Evolutionary conservation across 768 basidiomycete genomes (phyloP).

Genomic region (Trametes gibbosa): DNA sequence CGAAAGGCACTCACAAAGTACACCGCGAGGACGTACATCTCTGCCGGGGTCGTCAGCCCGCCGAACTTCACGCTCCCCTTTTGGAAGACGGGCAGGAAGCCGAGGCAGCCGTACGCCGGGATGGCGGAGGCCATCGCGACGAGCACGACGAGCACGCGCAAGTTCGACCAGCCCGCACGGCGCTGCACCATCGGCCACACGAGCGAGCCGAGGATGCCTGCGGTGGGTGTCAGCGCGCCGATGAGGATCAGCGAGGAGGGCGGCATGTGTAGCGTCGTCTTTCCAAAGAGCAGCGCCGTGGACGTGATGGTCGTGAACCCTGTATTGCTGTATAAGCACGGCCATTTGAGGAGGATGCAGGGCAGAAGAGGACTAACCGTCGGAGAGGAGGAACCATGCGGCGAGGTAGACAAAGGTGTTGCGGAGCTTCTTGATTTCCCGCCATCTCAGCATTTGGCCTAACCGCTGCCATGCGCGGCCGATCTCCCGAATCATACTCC

Average conservation of each 20-base stretch:
- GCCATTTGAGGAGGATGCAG: not conserved
- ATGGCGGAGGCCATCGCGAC: slow-evolving; percentile 65
- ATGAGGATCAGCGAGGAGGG: slow-evolving; percentile 76
- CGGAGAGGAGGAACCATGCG: slow-evolving; percentile 93
- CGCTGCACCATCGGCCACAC: slow-evolving; percentile 75
- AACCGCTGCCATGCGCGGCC: slow-evolving; percentile 72
- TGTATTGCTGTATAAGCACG: slow-evolving; percentile 25
- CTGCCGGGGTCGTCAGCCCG: slow-evolving; percentile 71
- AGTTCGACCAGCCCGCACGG: slow-evolving; percentile 60
- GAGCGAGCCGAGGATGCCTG: slow-evolving; percentile 85
- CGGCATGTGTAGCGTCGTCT: slow-evolving; percentile 81
- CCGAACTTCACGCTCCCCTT: slow-evolving; percentile 48
- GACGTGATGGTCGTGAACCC: slow-evolving; percentile 92
- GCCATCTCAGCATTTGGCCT: slow-evolving; percentile 68
- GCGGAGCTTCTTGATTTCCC: slow-evolving; percentile 67
- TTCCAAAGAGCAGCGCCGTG: slow-evolving; percentile 89
- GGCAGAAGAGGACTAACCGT: slow-evolving; percentile 50
- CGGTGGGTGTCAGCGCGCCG: slow-evolving; percentile 70
- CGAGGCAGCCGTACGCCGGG: slow-evolving; percentile 80
- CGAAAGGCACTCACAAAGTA: slow-evolving; percentile 59
- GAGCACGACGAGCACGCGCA: slow-evolving; percentile 61
- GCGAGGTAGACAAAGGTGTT: slow-evolving; percentile 89
- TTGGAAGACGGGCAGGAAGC: slow-evolving; percentile 60
- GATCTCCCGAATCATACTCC: slow-evolving; percentile 54
- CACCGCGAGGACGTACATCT: slow-evolving; percentile 83